Percentiles rank a stretch among this genome's conserved stretches.
Conservation (phyloP, 345 rosid genomes). For the Noccaea bulbosa region DNA sequence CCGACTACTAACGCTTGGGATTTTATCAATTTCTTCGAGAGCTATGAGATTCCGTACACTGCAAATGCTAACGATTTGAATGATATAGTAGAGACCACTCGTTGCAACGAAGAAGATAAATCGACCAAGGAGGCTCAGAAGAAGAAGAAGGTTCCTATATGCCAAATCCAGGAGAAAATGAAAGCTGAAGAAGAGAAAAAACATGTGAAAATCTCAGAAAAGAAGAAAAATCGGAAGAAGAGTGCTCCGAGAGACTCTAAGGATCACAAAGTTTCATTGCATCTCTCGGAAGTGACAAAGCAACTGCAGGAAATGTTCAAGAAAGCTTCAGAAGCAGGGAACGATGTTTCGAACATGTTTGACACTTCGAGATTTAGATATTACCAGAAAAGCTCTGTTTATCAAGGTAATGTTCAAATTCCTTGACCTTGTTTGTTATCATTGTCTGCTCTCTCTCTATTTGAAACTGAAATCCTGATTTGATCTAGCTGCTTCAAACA, state of each 20-base stretch:
- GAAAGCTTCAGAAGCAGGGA: constrained; percentile 44
- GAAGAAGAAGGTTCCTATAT: neutral
- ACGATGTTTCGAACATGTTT: constrained; percentile 40
- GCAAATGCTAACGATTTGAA: constrained; percentile 21
- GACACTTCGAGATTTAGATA: constrained; percentile 41
- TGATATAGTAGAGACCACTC: constrained; percentile 27
- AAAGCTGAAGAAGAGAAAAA: constrained; percentile 7
- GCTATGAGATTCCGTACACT: constrained; percentile 38
- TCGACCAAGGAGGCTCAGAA: neutral
- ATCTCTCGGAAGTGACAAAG: constrained; percentile 23
- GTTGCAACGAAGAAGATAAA: constrained; percentile 7
- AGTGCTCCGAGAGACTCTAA: constrained; percentile 7
- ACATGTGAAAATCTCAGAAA: constrained; percentile 24
- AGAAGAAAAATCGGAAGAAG: constrained; percentile 1
- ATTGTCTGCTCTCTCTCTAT: neutral
- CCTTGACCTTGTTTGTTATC: neutral
- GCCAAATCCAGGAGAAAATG: constrained; percentile 2
- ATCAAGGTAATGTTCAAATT: constrained; percentile 22
- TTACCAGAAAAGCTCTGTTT: constrained; percentile 33
- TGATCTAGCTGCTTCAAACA: constrained; percentile 46
- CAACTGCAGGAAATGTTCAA: constrained; percentile 35
- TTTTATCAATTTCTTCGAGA: constrained; percentile 57
- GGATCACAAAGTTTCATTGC: neutral
- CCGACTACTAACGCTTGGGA: constrained; percentile 62
- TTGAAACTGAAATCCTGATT: neutral